Evolutionary conservation across 495 filamentous ascomycete species (phyloP), one percentile per base, ranked within the genome.

Genomic region (Lepidopterella palustris): DNA sequence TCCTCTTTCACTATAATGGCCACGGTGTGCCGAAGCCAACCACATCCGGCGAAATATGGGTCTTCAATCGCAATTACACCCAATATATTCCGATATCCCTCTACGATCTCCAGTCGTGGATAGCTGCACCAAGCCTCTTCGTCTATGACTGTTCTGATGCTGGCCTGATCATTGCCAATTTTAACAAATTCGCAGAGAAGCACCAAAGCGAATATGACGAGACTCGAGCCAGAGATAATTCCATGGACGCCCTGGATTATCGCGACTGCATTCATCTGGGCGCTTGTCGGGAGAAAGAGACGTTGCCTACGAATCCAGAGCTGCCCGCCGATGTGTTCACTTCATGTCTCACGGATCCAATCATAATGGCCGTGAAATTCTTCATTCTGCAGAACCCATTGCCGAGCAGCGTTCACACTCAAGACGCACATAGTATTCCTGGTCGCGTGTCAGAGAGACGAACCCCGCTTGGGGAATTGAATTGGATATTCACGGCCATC

Each of bases 401-500:
- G 0, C 85, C 87, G 23, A 87, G 80, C 2, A 79, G 83, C 45
- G 73, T 96, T 48, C 87, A 84, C 0, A 80, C 89, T 18, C 89
- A 95, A 53, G 83, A 91, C 56, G 90, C 91, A 21, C 84, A 86
- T 73, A 83, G 84, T 63, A 80, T 92, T 6, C 89, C 90, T 1
- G 93, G 93, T 21, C 82, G 88, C 55, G 77, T 96, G 25, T 89
- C 93, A 64, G 93, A 99, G 68, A 83, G 93, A n/a, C 78, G 95
- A 71, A 97, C 92, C 42, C 95, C 93, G 0, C 81, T 97, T 40
- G 93, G 93, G 45, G 93, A 99, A 73, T 75, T 99, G 3, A 97
- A 97, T 70, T 99, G 93, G 93, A 99, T 99, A 23, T 96, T 99
- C 65, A 99, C 93, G 1, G 93, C 93, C 13, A 97, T 99, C 58